Evolutionary conservation across 495 filamentous ascomycete species (phyloP), one percentile per base, ranked within the genome.

Genomic region (Beverwykella pulmonaria): DNA sequence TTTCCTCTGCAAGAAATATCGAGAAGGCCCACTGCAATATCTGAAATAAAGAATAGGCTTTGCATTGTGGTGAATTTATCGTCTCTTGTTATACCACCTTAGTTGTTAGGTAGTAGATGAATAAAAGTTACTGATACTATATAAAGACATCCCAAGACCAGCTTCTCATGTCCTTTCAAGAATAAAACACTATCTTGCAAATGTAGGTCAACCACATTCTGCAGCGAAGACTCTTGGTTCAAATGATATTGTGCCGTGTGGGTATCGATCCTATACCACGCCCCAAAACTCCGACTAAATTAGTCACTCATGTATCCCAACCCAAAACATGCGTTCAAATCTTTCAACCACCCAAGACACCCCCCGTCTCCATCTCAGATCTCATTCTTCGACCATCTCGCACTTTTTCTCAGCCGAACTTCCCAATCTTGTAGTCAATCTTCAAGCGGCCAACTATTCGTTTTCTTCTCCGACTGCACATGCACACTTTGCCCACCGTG

Each of bases 361-460:
- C 32, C 32, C 32, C 32, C 5, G 6, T 12, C 32, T 6, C 5
- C 32, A 6, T 34, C 46, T 49, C 22, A 49, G 17, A 49, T 49
- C 4, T 19, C 17, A 44, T n/a, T n/a, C 15, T 44, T 44, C 2
- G 39, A 44, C 39, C 39, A 44, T 14, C 39, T 4, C 6, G 15
- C 48, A 26, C 48, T 52, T n/a, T 23, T 23, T 8, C 48, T 7
- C 48, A 52, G 9, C 22, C 48, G 10, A 12, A 9, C 32, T 30
- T 34, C 52, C 52, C 52, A 29, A 55, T 34, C 52, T 1, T 55
- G 25, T 34, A 55, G 25, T 59, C 36, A 59, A 27, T 61, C 58
- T 46, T 27, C 48, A 5, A 63, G 19, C 60, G 60, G 49, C 60
- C 60, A 63, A 49, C 30, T 52, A 41, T n/a, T 46, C 55, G 14